Percentiles rank a stretch among this genome's conserved stretches.
Conservation (phyloP, 441 rosid genomes). For the Adansonia madagascariensis region DNA sequence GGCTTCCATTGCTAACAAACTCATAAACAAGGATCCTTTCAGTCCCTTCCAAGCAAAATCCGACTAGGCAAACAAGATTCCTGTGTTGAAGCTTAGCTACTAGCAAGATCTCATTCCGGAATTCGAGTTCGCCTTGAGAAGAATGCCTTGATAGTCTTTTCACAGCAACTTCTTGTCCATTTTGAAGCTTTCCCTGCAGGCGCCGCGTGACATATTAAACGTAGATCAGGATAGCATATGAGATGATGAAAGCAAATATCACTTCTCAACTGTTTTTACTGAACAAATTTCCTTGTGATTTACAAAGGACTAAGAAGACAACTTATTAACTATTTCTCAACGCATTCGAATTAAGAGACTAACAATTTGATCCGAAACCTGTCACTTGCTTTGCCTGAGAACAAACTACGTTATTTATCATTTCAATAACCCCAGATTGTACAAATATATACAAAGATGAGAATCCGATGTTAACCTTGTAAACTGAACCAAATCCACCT, state of each 20-base stretch:
- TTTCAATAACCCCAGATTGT: background rate
- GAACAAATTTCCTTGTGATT: background rate
- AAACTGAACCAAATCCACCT: conserved; percentile 1
- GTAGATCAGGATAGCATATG: too few relatives aligned
- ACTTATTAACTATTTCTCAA: background rate
- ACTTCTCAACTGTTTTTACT: background rate
- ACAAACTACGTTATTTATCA: background rate
- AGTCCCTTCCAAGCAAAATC: too few relatives aligned
- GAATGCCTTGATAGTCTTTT: too few relatives aligned
- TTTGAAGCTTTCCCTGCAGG: too few relatives aligned
- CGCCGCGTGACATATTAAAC: too few relatives aligned
- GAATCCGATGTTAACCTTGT: background rate
- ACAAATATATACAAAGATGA: background rate
- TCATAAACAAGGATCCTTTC: too few relatives aligned
- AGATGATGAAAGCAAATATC: background rate
- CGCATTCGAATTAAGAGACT: background rate
- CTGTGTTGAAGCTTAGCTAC: too few relatives aligned
- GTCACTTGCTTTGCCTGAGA: background rate
- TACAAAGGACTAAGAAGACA: background rate
- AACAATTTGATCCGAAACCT: background rate
- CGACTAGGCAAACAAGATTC: too few relatives aligned
- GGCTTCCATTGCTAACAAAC: too few relatives aligned
- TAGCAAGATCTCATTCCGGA: too few relatives aligned
- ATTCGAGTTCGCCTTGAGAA: too few relatives aligned
- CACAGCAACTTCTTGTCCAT: too few relatives aligned